Percentiles rank a stretch among this genome's conserved stretches.
phyloP scores from a whole-genome alignment of 768 basidiomycete genomes.

The Mycena pura region DNA sequence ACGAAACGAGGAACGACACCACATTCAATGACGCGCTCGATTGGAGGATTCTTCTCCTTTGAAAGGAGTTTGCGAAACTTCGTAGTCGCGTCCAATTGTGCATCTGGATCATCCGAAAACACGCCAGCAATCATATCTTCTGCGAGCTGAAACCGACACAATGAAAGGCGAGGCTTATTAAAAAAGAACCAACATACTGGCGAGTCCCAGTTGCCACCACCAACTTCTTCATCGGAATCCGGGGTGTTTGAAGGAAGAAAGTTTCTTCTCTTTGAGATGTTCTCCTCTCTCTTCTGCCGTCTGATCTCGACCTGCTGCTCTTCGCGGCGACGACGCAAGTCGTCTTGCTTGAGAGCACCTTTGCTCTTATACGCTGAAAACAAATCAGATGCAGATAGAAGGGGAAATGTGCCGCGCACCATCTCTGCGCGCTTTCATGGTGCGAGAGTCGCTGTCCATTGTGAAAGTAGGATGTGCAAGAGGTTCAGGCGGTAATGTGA shows the following conservation, averaged over 20 bases:
- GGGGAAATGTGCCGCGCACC: constrained; percentile 50
- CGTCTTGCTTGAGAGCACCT: constrained; percentile 86
- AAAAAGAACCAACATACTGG: constrained; percentile 58
- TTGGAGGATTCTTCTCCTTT: constrained; percentile 99
- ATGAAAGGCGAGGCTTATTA: constrained; percentile 16
- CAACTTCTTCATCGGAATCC: constrained; percentile 93
- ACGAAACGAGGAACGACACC: constrained; percentile 98
- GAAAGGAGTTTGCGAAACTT: constrained; percentile 98
- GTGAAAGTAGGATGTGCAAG: constrained; percentile 26
- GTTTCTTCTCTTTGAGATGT: constrained; percentile 96
- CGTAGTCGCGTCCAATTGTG: constrained; percentile 95
- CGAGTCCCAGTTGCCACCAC: constrained; percentile 74
- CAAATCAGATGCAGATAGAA: constrained; percentile 39
- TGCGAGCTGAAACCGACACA: constrained; percentile 59
- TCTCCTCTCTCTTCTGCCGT: constrained; percentile 97
- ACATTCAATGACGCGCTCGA: constrained; percentile 97
- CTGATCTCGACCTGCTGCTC: constrained; percentile 99
- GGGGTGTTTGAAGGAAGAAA: constrained; percentile 75
- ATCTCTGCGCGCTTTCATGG: constrained; percentile 76
- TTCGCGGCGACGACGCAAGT: constrained; percentile 94
- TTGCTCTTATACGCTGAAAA: constrained; percentile 87
- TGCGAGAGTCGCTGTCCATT: constrained; percentile 68
- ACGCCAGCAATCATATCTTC: constrained; percentile 94
- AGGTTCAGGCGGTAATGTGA: constrained; percentile 38
- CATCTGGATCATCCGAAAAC: constrained; percentile 89